Conservation (phyloP, 179 eudicot species). For the Nepenthes alata region DNA sequence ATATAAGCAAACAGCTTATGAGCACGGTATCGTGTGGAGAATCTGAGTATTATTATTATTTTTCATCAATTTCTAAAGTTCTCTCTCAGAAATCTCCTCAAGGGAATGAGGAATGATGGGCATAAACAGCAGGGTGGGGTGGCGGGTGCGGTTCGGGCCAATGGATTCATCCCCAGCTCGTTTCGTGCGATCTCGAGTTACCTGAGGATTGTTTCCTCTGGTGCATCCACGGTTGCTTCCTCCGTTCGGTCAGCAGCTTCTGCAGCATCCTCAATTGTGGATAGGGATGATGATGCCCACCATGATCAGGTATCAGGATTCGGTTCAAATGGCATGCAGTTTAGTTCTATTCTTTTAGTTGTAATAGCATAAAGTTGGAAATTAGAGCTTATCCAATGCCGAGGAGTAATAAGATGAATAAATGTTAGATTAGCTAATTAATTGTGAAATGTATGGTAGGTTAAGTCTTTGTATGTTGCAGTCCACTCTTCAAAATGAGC, state of each 20-base stretch:
- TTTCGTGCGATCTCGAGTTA: conserved; percentile 55
- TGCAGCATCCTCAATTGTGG: conserved; percentile 58
- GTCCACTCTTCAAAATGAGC: no score
- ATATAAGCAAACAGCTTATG: conserved; percentile 3
- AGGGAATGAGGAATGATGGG: conserved; percentile 62
- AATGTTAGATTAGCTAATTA: background rate
- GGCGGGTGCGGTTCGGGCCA: conserved; percentile 20
- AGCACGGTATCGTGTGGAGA: conserved; percentile 3
- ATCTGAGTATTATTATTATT: background rate
- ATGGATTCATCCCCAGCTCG: conserved; percentile 58
- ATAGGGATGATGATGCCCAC: conserved; percentile 43
- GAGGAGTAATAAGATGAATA: background rate
- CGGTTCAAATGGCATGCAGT: background rate
- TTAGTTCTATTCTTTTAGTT: background rate
- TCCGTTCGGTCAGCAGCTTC: conserved; percentile 66
- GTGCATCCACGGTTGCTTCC: conserved; percentile 52
- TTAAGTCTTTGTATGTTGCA: no score
- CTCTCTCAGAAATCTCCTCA: background rate
- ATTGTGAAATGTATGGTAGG: no score
- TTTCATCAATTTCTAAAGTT: background rate
- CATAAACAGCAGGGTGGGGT: conserved; percentile 28
- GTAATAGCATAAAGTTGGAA: background rate
- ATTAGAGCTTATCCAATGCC: background rate
- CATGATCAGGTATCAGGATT: conserved; percentile 48
- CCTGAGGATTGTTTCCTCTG: conserved; percentile 59